Evolutionary conservation across 1,284 basidiomycete species (phyloP).

Genomic region (Phellopilus nigrolimitatus): DNA sequence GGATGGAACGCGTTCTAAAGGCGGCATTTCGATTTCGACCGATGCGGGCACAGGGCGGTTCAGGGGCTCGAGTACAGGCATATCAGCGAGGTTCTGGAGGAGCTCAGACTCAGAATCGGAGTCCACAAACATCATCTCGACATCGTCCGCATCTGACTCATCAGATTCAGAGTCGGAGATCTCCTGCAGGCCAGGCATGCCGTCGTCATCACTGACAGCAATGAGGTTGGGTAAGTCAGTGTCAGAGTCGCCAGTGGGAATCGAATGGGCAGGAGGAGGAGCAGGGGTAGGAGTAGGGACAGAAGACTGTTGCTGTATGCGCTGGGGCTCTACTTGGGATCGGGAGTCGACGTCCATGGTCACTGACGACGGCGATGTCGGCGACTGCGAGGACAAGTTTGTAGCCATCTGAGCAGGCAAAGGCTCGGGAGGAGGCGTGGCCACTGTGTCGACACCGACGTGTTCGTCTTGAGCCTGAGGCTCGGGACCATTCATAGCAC

Average conservation of each 20-base stretch:
- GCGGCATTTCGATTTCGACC: background rate
- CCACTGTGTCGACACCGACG: background rate
- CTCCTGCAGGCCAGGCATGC: slow-evolving; percentile 16
- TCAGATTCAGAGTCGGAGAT: slow-evolving; percentile 14
- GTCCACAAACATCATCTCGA: slow-evolving; percentile 15
- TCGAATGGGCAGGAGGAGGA: background rate
- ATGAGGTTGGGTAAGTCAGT: too few species aligned
- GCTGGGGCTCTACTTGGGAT: too few species aligned
- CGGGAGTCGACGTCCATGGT: slow-evolving; percentile 14
- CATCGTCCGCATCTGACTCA: slow-evolving; percentile 8
- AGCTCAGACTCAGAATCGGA: background rate
- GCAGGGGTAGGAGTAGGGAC: too few species aligned
- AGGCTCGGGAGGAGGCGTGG: background rate
- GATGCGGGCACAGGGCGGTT: background rate
- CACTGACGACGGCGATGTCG: background rate
- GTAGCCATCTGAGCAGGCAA: background rate
- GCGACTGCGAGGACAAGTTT: background rate
- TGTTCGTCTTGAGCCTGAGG: background rate
- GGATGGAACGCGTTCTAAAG: background rate
- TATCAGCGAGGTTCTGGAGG: slow-evolving; percentile 2
- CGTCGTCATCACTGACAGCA: background rate
- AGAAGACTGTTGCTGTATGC: too few species aligned
- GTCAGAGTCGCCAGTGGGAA: too few species aligned
- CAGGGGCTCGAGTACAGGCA: background rate
- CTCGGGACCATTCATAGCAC: background rate